Evolutionary conservation across 345 rosid species (phyloP).

Genomic region (Eucalyptus globulus): DNA sequence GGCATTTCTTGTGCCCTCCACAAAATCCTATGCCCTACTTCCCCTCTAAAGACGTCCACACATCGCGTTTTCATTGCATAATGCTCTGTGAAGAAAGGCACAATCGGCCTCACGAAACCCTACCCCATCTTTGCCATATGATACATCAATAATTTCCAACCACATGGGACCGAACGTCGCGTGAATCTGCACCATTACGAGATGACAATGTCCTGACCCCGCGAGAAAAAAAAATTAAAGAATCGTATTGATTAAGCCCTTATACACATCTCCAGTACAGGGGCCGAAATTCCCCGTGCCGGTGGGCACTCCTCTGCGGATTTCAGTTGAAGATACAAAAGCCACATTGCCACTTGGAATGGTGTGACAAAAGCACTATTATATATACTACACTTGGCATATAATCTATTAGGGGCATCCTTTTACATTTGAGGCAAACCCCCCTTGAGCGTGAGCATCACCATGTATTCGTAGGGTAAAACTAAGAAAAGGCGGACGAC

Average conservation of each 20-base stretch:
- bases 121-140: not conserved
- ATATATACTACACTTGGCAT: not conserved
- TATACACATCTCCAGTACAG: not conserved
- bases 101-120: not conserved
- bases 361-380: not conserved
- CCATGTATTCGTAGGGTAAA: not conserved
- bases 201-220: not conserved
- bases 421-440: not conserved
- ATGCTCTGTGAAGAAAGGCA: not conserved
- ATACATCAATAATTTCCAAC: not conserved
- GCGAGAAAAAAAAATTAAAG: not conserved
- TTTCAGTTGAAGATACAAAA: not conserved
- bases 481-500: not conserved
- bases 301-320: not conserved
- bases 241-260: not conserved
- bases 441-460: not conserved
- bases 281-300: not conserved
- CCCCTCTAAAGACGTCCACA: not conserved
- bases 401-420: not conserved
- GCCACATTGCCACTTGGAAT: not conserved
- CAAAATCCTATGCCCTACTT: not conserved
- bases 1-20: not conserved
- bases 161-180: not conserved
- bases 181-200: not conserved
- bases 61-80: not conserved